phyloP scores from a whole-genome alignment of 2,329 filamentous ascomycete genomes.

The Ceratocystis eucalypticola region DNA sequence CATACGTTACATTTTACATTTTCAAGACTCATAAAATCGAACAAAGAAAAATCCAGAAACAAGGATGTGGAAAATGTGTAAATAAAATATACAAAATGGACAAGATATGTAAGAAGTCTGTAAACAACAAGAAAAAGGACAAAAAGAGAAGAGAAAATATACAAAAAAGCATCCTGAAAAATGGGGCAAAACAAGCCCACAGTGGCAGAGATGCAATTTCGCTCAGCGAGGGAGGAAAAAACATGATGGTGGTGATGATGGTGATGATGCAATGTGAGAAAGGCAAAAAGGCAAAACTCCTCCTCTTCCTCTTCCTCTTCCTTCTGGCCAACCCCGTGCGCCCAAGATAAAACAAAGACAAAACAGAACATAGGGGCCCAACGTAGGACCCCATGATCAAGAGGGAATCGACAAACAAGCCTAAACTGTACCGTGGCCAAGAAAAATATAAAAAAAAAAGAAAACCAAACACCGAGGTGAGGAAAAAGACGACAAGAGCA shows the following conservation, averaged over 20 bases:
- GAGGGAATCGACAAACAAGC: not conserved
- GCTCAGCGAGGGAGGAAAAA: conserved; percentile 2
- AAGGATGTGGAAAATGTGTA: conserved; percentile 6
- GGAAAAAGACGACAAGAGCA: not conserved
- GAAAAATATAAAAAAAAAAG: not conserved
- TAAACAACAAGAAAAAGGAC: not conserved
- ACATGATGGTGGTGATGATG: conserved; percentile 7
- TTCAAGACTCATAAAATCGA: too few relatives aligned
- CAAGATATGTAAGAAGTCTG: conserved; percentile 2
- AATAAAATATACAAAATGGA: conserved; percentile 7
- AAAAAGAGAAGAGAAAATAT: conserved; percentile 2
- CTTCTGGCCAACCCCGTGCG: not conserved
- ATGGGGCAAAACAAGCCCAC: not conserved
- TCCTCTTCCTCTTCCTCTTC: not conserved
- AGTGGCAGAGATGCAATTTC: conserved; percentile 1
- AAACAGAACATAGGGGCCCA: not conserved
- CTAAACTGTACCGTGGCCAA: not conserved
- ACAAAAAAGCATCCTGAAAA: not conserved
- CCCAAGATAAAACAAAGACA: conserved; percentile 1
- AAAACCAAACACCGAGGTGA: not conserved
- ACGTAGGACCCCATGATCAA: not conserved
- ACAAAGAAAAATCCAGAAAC: not conserved
- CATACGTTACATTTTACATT: too few relatives aligned
- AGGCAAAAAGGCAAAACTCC: not conserved
- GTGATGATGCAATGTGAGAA: conserved; percentile 6